Evolutionary conservation across 1,284 basidiomycete genomes (phyloP).

Genomic region (Cutaneotrichosporon sp.): DNA sequence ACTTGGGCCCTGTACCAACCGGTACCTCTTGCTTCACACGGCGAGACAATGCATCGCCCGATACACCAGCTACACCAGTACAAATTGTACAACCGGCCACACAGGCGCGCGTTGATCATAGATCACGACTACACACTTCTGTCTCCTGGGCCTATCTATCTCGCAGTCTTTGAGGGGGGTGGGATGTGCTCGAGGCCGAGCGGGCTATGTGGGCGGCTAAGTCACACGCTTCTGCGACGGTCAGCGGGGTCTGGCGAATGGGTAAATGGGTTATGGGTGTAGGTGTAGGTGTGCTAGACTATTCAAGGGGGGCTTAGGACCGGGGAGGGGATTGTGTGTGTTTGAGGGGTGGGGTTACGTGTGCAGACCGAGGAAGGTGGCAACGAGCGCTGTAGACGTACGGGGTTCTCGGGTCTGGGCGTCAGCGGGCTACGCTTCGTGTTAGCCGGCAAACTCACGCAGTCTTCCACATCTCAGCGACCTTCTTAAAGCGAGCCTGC

Average conservation of each 20-base stretch:
- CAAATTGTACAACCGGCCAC: neutral
- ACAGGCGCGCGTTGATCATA: neutral
- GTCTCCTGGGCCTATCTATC: no score
- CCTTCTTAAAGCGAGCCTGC: slow-evolving; percentile 45
- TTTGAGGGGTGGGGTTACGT: neutral
- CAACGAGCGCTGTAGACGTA: slow-evolving; percentile 16
- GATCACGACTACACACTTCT: neutral
- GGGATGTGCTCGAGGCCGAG: no score
- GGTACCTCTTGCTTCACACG: neutral
- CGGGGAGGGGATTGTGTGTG: neutral
- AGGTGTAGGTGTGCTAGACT: no score
- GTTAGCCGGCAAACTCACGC: slow-evolving; percentile 36
- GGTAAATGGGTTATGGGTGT: no score
- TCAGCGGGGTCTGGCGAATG: no score
- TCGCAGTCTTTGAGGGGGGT: no score
- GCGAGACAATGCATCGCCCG: slow-evolving; percentile 1
- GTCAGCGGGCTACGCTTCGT: slow-evolving; percentile 3
- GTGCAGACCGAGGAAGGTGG: neutral
- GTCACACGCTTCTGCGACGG: neutral
- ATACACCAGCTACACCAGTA: neutral
- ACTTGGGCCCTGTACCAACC: no score
- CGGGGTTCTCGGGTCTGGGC: slow-evolving; percentile 44
- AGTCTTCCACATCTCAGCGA: slow-evolving; percentile 40
- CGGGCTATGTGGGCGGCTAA: no score
- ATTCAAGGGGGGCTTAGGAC: no score